Conservation (phyloP, 164 flowering plant genomes). For the Dillenia turbinata region DNA sequence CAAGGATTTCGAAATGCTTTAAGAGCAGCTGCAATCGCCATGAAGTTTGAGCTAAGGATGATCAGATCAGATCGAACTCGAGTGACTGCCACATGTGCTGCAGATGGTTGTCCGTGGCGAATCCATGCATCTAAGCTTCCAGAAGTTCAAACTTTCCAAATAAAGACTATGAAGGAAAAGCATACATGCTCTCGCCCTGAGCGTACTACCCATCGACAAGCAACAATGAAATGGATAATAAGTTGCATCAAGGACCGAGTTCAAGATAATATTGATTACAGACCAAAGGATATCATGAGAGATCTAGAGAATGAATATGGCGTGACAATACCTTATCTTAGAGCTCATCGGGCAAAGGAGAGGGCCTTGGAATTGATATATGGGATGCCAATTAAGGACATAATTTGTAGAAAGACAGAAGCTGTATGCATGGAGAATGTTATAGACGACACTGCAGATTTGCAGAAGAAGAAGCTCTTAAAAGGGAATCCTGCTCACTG, state of each 20-base stretch:
- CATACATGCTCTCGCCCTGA: not conserved
- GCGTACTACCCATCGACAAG: not conserved
- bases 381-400: too few relatives aligned
- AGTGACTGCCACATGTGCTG: not conserved
- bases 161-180: not conserved
- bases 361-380: not conserved
- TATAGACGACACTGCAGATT: too few relatives aligned
- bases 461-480: too few relatives aligned
- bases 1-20: not conserved
- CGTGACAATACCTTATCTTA: not conserved
- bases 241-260: not conserved
- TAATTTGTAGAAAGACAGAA: too few relatives aligned
- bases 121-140: not conserved
- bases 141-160: not conserved
- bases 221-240: not conserved
- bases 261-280: not conserved
- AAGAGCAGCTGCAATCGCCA: not conserved
- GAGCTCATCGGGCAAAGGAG: not conserved
- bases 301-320: not conserved
- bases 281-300: not conserved
- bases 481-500: too few relatives aligned
- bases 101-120: not conserved
- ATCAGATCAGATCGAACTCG: not conserved
- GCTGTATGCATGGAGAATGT: too few relatives aligned
- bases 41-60: conserved; percentile 1